phyloP scores from a whole-genome alignment of 2,329 filamentous ascomycete species.

The Claviceps monticola region DNA sequence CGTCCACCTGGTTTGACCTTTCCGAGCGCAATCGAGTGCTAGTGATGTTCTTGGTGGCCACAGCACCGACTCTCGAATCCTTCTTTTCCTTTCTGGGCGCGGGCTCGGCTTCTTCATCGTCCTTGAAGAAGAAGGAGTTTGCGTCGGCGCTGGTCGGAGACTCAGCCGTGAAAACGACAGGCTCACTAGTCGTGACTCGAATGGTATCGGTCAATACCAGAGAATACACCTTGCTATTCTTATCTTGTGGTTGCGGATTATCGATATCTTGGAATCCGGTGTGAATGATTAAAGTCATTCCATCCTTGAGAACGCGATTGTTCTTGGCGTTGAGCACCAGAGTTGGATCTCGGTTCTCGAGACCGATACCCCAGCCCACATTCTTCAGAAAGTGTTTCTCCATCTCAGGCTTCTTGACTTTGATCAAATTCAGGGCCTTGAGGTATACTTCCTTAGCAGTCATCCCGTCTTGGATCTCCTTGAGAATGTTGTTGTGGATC shows the following conservation, averaged over 20 bases:
- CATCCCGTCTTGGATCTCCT: conserved; percentile 78
- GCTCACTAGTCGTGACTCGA: conserved; percentile 65
- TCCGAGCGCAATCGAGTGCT: conserved; percentile 87
- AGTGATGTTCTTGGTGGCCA: conserved; percentile 90
- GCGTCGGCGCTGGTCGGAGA: conserved; percentile 84
- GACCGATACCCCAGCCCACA: conserved; percentile 81
- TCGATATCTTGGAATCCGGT: conserved; percentile 83
- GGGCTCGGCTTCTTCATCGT: conserved; percentile 77
- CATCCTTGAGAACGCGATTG: conserved; percentile 69
- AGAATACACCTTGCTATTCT: conserved; percentile 78
- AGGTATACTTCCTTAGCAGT: conserved; percentile 80
- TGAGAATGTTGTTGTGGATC: conserved; percentile 80
- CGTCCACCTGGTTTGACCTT: conserved; percentile 73
- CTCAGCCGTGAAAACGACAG: conserved; percentile 85
- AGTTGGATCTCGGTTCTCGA: conserved; percentile 76
- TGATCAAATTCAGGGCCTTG: conserved; percentile 70
- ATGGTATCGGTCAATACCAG: conserved; percentile 88
- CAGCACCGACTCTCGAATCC: conserved; percentile 67
- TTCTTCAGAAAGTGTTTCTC: conserved; percentile 93
- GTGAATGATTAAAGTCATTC: conserved; percentile 89
- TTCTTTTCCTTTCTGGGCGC: conserved; percentile 86
- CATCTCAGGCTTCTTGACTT: conserved; percentile 83
- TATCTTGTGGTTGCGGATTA: conserved; percentile 76
- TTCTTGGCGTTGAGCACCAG: conserved; percentile 83
- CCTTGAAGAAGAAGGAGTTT: conserved; percentile 97